Base-by-base conservation (phyloP, 2,329 filamentous ascomycete species). In the Ceratocystis colombiana region DNA sequence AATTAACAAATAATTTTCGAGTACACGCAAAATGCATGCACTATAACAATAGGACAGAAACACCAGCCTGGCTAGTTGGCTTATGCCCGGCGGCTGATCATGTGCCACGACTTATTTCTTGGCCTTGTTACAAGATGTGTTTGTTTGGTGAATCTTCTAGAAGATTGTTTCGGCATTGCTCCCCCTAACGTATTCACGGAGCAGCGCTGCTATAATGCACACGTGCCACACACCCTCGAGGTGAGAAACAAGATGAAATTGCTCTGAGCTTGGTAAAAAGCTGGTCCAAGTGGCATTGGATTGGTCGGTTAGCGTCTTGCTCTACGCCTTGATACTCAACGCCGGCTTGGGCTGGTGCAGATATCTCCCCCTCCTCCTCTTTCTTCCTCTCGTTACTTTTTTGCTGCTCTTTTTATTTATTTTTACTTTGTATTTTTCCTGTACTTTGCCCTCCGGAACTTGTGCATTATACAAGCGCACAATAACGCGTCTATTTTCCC, bases 111-210 rank as follows among this genome's bases (percentile, higher is more conserved):
- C 6, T 17, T 37, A n/a, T 15, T 37, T 59, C 25, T 3, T 57
- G 30, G 17, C n/a, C 48, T 20, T 22, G n/a, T 50, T 53, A 17
- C 22, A 28, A 28, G 48, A 28, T 15, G 37, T 28, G 48, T 12
- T 53, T 53, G 20, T 59, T 37, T 59, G 15, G 28, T 37, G 28
- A 59, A 59, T n/a, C 5, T 59, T 59, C 55, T 59, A 59, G 55
- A 59, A 59, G 17, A 10, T 22, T n/a, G 55, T 59, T 37, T 59
- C 17, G 55, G 28, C 55, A 7, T 59, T 33, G 48, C 12, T 30
- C 5, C 28, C 12, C 7, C 3, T 15, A 37, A 37, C 6, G 3
- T 53, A 22, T 25, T 33, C 30, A 33, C 30, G 30, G 30, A 33
- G 5, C 30, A 7, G 30, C 22, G 22, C 6, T 22, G 22, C n/a